phyloP scores from a whole-genome alignment of 805 yeast species.

The Saccharomyces paradoxus region DNA sequence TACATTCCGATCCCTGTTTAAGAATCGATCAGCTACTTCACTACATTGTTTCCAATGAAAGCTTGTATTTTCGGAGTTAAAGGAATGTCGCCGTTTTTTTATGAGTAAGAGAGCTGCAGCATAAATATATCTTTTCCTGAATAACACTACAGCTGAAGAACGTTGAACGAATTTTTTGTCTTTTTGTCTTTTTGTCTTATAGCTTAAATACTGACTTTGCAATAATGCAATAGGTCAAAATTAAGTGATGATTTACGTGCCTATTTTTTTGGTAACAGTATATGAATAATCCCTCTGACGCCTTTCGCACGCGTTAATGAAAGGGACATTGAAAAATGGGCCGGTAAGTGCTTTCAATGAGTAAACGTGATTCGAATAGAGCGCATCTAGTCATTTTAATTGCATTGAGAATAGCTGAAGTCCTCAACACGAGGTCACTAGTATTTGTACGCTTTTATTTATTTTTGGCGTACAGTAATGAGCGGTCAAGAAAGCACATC shows the following conservation, averaged over 20 bases:
- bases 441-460: not conserved
- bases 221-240: not conserved
- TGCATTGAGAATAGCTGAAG: not conserved
- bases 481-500: not conserved
- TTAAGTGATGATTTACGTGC: not conserved
- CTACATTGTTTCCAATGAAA: not conserved
- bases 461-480: not conserved
- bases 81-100: not conserved
- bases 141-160: not conserved
- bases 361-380: not conserved
- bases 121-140: not conserved
- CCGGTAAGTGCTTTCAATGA: not conserved
- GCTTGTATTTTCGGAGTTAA: not conserved
- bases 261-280: not conserved
- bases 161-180: not conserved
- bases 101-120: not conserved
- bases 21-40: not conserved
- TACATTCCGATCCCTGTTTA: not conserved
- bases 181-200: not conserved
- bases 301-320: not conserved
- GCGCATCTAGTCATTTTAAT: not conserved
- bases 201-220: not conserved
- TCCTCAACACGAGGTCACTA: not conserved
- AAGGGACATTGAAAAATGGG: not conserved
- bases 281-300: not conserved